A percentile compares a stretch with the other conserved stretches of the same genome.
Conservation (phyloP, 129 eudicot species). For the Artemisia annua region DNA sequence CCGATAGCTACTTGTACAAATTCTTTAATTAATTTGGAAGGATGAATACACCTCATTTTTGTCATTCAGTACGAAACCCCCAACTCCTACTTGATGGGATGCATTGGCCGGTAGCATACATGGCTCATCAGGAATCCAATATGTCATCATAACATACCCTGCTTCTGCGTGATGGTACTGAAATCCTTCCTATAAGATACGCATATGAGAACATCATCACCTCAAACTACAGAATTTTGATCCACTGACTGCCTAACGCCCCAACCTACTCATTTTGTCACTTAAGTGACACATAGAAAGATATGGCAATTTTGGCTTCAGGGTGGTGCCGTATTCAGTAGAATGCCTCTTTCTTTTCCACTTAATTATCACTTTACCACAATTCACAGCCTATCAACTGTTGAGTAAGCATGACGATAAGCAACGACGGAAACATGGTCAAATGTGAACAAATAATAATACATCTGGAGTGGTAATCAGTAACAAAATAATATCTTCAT, state of each 20-base stretch:
- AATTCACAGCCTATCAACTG: not conserved
- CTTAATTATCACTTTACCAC: not conserved
- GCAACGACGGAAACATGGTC: not conserved
- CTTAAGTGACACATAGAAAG: too few relatives aligned
- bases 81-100: slow-evolving; percentile 90
- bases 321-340: not conserved
- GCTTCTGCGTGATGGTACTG: slow-evolving; percentile 85
- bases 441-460: slow-evolving; percentile 1
- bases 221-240: too few relatives aligned
- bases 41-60: slow-evolving; percentile 53
- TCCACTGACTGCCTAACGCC: too few relatives aligned
- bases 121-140: slow-evolving; percentile 89
- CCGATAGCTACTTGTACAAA: not conserved
- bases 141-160: slow-evolving; percentile 80
- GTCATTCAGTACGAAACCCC: slow-evolving; percentile 79
- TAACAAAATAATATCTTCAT: slow-evolving; percentile 14
- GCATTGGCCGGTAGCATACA: slow-evolving; percentile 86
- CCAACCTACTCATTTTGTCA: too few relatives aligned
- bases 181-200: slow-evolving; percentile 66
- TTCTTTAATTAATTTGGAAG: not conserved
- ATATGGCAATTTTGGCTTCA: slow-evolving; percentile 2
- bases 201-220: not conserved
- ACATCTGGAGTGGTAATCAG: not conserved
- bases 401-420: not conserved
- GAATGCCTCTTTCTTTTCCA: not conserved